A percentile compares a stretch with the other conserved stretches of the same genome.
Conservation (phyloP, 768 basidiomycete species). For the Rhodotorula toruloides region DNA sequence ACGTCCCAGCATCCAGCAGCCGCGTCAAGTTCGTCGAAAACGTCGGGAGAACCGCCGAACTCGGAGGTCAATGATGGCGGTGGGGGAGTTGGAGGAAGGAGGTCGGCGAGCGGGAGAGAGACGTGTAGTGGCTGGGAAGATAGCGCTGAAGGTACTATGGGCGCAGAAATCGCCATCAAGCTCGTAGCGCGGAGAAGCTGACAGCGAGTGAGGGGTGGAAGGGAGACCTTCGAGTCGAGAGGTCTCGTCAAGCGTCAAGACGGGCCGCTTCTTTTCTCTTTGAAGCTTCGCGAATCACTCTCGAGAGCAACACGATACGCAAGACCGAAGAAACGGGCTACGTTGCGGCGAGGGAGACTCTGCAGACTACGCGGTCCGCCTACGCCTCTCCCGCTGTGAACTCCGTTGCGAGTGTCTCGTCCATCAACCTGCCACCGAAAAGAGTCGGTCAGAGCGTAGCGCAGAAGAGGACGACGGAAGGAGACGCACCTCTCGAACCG, state of each 20-base stretch:
- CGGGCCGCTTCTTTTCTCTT: no score
- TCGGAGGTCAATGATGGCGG: not conserved
- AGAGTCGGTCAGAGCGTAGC: not conserved
- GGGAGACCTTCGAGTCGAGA: no score
- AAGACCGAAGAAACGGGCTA: not conserved
- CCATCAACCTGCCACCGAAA: not conserved
- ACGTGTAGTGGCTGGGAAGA: conserved; percentile 1
- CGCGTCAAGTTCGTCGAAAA: conserved; percentile 5
- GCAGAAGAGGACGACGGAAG: no score
- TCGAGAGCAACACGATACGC: not conserved
- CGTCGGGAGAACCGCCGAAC: not conserved
- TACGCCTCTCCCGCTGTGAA: not conserved
- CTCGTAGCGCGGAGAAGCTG: no score
- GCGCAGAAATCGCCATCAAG: conserved; percentile 10
- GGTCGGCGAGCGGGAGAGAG: conserved; percentile 1
- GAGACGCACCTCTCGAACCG: conserved; percentile 32
- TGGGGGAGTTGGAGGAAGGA: not conserved
- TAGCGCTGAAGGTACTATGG: not conserved
- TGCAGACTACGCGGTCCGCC: not conserved
- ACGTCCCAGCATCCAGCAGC: not conserved
- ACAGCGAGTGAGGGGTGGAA: no score
- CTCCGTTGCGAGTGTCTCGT: not conserved
- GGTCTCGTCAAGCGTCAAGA: no score
- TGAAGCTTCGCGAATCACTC: no score
- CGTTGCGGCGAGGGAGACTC: not conserved